Base-by-base conservation (phyloP, 495 filamentous ascomycete genomes). In the Penicillium simplicissimum region DNA sequence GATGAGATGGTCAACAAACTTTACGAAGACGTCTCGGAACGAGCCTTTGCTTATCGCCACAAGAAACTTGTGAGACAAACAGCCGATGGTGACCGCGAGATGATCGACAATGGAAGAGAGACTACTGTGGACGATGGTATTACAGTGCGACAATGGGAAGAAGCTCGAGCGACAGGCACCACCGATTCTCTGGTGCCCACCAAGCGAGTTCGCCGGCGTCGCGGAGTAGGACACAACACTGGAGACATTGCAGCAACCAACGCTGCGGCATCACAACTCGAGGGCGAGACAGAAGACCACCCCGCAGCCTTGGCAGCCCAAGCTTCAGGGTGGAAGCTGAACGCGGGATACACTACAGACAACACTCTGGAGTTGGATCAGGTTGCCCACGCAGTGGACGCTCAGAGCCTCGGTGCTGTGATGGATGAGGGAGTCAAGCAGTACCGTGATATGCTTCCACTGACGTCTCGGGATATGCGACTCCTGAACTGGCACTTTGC, bases 401-500 rank as follows among this genome's bases (percentile, higher is more conserved):
- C 81, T 61, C 91, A 93, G 38, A 95, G 90, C 0, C 79, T 98
- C 11, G 95, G 95, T 0, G 89, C 89, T 33, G 89, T 93, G 3
- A 91, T 96, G 83, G 91, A 98, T 65, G 89, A 91, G 57, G 91
- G 92, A 17, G 86, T 97, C 55, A 82, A 82, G 21, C 93, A 98
- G 67, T 98, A 97, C 73, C 88, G 90, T 61, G 83, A 83, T 42
- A 82, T 98, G 57, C 82, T 97, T 19, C 88, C 95, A 48, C 76
- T 99, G 31, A 91, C 86, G 0, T 85, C 92, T 0, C 90, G 90
- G 68, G 95, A 97, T 65, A 87, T 96, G 76, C 84, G 95, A 49
- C 80, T 98, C 35, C 82, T 97, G 65, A 99, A 98, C 68, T 99
- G 95, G 95, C 96, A 99, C 76, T 88, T 97, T 71, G 95, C 96